Base-by-base conservation (phyloP, 1,284 basidiomycete genomes). In the Trametes pubescens region DNA sequence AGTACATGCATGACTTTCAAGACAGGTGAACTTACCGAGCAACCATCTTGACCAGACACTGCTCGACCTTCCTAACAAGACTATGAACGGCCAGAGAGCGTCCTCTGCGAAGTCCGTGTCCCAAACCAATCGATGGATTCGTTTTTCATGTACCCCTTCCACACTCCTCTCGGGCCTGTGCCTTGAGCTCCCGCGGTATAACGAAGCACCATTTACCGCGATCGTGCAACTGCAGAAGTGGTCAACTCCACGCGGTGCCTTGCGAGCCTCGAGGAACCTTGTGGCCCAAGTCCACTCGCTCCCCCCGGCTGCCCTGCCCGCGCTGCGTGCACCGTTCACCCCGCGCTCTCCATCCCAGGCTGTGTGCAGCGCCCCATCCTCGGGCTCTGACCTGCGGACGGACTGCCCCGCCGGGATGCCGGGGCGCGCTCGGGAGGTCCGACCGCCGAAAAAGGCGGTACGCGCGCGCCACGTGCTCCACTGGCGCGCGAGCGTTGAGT, bases 341-440 rank as follows among this genome's bases (percentile, higher is more conserved):
- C 22, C 13, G n/a, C 6, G 18, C 13, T 13, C 26, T 16, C 47
- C 29, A 7, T 11, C 24, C 26, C 47, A 29, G 24, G 24, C 24
- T 13, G 47, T 26, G 9, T 22, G 37, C 38, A 54, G 43, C 16
- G 37, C 52, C 52, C 21, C 37, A 18, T 26, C 52, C 14, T 43
- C 52, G 52, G 52, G 37, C 24, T 54, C 22, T 26, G 1, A 26
- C 5, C 37, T 43, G 37, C 37, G 51, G 37, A 22, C 10, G 32
- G 29, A 53, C 18, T n/a, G 26, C 26, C 34, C 44, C 51, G 7
- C 57, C 57, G 48, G n/a, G 47, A 21, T 59, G 57, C 57, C 48
- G 57, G 40, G 57, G 40, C 24, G 22, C 38, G 13, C 22, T 24
- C 16, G 24, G 11, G 40, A 29, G 48, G 24, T 59, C 57, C 48